Evolutionary conservation across 352 stramenopile genomes (phyloP).

Genomic region (Pythium biforme): DNA sequence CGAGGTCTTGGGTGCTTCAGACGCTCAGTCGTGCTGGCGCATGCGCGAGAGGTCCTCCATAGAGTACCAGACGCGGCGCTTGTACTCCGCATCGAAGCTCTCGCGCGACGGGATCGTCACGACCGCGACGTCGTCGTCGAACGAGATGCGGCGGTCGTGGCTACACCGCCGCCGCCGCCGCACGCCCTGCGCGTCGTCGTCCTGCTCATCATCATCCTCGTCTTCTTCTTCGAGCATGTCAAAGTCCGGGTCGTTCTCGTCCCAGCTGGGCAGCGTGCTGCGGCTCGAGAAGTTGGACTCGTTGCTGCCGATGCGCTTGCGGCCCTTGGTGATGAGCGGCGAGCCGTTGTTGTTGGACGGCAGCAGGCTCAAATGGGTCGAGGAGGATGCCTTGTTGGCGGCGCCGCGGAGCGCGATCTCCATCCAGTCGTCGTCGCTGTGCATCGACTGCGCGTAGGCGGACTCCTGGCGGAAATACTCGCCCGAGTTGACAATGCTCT

Average conservation of each 20-base stretch:
- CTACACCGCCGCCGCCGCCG: conserved; percentile 59
- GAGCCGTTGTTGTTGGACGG: not conserved
- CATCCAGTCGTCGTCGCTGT: conserved; percentile 54
- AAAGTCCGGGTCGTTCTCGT: conserved; percentile 33
- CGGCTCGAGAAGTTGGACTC: conserved; percentile 23
- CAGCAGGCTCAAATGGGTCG: not conserved
- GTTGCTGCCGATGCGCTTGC: conserved; percentile 44
- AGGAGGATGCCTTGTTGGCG: not conserved
- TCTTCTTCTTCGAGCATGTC: conserved; percentile 43
- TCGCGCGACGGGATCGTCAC: conserved; percentile 67
- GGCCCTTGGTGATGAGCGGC: conserved; percentile 34
- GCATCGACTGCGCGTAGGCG: conserved; percentile 32
- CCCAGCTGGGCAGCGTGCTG: conserved; percentile 54
- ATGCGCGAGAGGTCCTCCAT: conserved; percentile 59
- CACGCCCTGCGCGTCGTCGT: conserved; percentile 31
- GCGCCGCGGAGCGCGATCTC: conserved; percentile 36
- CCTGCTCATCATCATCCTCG: conserved; percentile 56
- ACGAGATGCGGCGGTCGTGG: conserved; percentile 76
- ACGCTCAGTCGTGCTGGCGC: conserved; percentile 30
- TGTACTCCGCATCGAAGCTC: conserved; percentile 78
- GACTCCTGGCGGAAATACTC: conserved; percentile 71
- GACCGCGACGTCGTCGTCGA: conserved; percentile 67
- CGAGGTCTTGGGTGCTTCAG: not conserved
- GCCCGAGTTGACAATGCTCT: conserved; percentile 64
- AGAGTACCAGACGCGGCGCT: conserved; percentile 76